Conservation (phyloP, 345 rosid genomes). For the Cardiospermum halicacabum region DNA sequence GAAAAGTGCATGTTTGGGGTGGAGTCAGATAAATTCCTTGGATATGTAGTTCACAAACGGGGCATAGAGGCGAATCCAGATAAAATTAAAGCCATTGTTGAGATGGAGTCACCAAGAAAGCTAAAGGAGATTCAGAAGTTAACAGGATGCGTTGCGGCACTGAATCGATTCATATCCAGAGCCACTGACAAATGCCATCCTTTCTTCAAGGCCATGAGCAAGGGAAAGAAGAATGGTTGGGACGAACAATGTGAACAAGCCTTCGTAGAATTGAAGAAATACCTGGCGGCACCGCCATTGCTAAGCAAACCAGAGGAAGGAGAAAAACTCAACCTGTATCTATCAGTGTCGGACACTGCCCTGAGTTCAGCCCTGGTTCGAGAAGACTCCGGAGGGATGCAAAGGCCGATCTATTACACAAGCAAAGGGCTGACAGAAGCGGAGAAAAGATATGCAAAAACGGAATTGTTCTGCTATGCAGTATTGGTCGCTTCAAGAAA, state of each 20-base stretch:
- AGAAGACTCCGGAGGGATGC: not conserved
- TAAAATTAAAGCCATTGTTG: not conserved
- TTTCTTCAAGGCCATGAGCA: not conserved
- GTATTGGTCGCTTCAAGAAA: not conserved
- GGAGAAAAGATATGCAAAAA: not conserved
- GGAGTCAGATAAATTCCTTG: too few species aligned
- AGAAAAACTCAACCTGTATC: not conserved
- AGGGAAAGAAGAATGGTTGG: not conserved
- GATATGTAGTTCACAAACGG: too few species aligned
- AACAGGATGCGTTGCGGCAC: not conserved
- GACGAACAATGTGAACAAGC: not conserved
- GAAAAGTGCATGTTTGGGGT: too few species aligned
- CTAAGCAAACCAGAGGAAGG: not conserved
- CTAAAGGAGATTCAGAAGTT: not conserved
- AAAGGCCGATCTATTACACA: not conserved
- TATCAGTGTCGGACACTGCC: not conserved
- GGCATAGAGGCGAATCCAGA: too few species aligned
- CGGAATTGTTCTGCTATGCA: not conserved
- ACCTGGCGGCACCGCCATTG: not conserved
- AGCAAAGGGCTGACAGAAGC: not conserved
- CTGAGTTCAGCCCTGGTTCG: too few species aligned
- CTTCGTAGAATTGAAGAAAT: not conserved
- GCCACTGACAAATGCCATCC: not conserved
- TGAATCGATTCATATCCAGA: not conserved
- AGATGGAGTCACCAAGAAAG: not conserved